Base-by-base conservation (phyloP, 208 protist genomes). In the Leishmania tarentolae region DNA sequence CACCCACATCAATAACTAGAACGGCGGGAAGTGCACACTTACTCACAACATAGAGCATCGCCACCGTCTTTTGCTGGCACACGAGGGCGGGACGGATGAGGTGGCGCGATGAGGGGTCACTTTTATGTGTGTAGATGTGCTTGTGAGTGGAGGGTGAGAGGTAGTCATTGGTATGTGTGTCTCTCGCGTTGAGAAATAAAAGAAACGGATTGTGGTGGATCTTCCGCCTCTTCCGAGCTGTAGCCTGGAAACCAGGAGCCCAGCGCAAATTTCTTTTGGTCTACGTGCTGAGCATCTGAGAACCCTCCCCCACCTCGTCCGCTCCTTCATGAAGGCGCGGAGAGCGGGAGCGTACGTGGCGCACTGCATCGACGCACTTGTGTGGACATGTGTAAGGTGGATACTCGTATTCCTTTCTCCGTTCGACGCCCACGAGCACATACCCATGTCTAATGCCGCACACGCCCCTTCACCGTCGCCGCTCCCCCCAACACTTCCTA, bases 361-460 rank as follows among this genome's bases (percentile, higher is more conserved):
- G 9, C 24, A 53, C 46, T 65, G 73, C 35, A 44, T 21, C 42
- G 3, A 44, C 56, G 4, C 37, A 59, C 46, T 77, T 70, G 24
- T 73, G 50, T 71, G 47, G 5, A 35, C 72, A 21, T 3, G 37
- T 24, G 57, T n/a, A 35, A n/a, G 37, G 9, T 53, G 56, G 65
- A 56, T 71, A 75, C 66, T 78, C 53, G 75, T 61, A 73, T 44
- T 63, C 35, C 53, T 78, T 40, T 57, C n/a, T 42, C 8, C 31
- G 4, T 35, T 11, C 24, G 3, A 15, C 71, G n/a, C 69, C 57
- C 50, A 61, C 28, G 44, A 28, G 59, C n/a, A 59, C 46, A 40
- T 19, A 28, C 71, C 15, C 28, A n/a, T 46, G n/a, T 40, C 52
- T 50, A 57, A 37, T 42, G 28, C n/a, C 15, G 50, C 24, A 4